Evolutionary conservation across 2,329 filamentous ascomycete species (phyloP).

Genomic region (Epichloe coenophiala): DNA sequence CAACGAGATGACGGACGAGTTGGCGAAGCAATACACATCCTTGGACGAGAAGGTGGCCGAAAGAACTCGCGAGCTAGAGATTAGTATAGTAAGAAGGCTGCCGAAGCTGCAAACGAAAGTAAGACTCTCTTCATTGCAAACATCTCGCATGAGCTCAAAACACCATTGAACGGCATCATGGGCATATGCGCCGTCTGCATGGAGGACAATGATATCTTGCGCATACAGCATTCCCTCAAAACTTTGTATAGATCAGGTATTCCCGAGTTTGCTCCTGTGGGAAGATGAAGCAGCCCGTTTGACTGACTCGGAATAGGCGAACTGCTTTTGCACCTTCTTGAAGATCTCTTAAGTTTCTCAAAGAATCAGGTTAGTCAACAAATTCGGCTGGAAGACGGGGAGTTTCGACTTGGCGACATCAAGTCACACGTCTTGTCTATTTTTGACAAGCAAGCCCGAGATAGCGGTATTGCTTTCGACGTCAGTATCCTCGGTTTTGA

Average conservation of each 20-base stretch:
- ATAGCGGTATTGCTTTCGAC: constrained; percentile 60
- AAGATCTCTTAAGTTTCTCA: constrained; percentile 82
- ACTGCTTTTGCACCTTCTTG: constrained; percentile 69
- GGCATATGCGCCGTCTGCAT: constrained; percentile 90
- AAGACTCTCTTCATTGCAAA: constrained; percentile 98
- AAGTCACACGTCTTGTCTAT: constrained; percentile 71
- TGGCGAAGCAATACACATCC: constrained; percentile 72
- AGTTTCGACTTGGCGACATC: constrained; percentile 75
- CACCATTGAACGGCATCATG: constrained; percentile 86
- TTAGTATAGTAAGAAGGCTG: constrained; percentile 84
- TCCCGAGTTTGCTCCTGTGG: background rate
- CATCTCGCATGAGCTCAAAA: constrained; percentile 78
- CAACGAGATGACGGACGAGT: constrained; percentile 87
- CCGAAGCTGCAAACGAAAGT: constrained; percentile 89
- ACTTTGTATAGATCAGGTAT: constrained; percentile 56
- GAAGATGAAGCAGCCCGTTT: background rate
- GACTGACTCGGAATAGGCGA: constrained; percentile 33
- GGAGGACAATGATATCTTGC: constrained; percentile 69
- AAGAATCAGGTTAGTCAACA: constrained; percentile 90
- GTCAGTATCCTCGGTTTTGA: constrained; percentile 49
- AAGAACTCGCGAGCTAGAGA: constrained; percentile 70
- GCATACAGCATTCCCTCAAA: constrained; percentile 71
- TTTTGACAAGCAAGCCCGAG: constrained; percentile 79
- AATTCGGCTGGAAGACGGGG: constrained; percentile 66
- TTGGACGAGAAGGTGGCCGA: constrained; percentile 76